These are phyloP conservation scores for Petunia axillaris DNA, from an alignment of 257 asterid species.

Conservation along the genomic window DNA sequence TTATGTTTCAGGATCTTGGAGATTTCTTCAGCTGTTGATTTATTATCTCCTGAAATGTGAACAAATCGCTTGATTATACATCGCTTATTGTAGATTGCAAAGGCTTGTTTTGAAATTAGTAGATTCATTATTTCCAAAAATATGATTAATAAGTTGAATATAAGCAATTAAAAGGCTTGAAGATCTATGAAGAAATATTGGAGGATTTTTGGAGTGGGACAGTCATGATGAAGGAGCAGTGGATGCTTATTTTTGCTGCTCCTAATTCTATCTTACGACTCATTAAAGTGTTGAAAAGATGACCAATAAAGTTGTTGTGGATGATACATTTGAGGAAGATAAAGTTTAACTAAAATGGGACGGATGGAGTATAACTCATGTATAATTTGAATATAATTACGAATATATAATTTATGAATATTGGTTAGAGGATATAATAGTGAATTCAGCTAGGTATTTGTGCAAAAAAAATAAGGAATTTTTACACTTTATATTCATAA, in stretches of 20 bases:
- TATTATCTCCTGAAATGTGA: slow-evolving; percentile 41
- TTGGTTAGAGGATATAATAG: too few species aligned
- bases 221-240: not conserved
- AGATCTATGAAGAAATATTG: not conserved
- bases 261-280: not conserved
- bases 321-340: too few species aligned
- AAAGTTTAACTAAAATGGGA: too few species aligned
- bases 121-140: slow-evolving; percentile 15
- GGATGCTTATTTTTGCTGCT: not conserved
- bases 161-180: not conserved
- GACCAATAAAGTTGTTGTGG: not conserved
- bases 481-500: too few species aligned
- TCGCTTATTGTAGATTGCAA: not conserved
- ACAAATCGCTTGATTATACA: slow-evolving; percentile 31
- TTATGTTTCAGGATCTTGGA: slow-evolving; percentile 51
- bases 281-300: not conserved
- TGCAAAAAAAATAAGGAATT: too few species aligned
- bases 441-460: too few species aligned
- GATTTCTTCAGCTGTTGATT: slow-evolving; percentile 62
- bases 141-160: not conserved
- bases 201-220: not conserved
- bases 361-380: too few species aligned
- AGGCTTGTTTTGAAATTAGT: not conserved
- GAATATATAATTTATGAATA: too few species aligned
- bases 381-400: too few species aligned